Conservation (phyloP, 345 rosid genomes). For the Camelina neglecta region DNA sequence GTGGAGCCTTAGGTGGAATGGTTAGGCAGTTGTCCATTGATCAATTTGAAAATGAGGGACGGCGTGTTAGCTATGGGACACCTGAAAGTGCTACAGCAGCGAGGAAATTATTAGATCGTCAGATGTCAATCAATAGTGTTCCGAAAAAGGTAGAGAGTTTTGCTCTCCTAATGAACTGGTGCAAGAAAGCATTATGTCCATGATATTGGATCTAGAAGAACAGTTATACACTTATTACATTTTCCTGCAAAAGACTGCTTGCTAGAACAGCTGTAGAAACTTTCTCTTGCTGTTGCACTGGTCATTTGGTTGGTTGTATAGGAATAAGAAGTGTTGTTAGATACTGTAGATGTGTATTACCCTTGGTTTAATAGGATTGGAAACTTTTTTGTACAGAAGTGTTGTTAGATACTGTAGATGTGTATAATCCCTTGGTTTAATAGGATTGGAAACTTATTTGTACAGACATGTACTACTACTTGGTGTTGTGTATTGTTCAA, state of each 20-base stretch:
- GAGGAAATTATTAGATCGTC: constrained; percentile 92
- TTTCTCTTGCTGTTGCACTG: background rate
- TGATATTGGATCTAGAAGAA: constrained; percentile 1
- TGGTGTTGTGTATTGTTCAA: constrained; percentile 14
- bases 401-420: background rate
- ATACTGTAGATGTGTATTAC: background rate
- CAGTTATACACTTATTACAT: background rate
- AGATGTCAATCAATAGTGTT: constrained; percentile 92
- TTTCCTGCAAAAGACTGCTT: constrained; percentile 1
- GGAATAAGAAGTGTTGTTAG: background rate
- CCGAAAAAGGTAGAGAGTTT: constrained; percentile 76
- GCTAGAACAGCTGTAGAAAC: constrained; percentile 5
- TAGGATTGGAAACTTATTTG: background rate
- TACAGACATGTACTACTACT: background rate
- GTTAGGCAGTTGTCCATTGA: constrained; percentile 95
- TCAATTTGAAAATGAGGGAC: constrained; percentile 97
- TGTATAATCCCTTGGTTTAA: background rate
- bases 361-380: constrained; percentile 4
- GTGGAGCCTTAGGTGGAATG: constrained; percentile 98
- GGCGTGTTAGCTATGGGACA: constrained; percentile 94
- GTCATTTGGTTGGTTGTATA: constrained; percentile 12
- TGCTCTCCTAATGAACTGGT: background rate
- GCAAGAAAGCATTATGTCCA: constrained; percentile 13
- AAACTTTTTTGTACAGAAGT: constrained; percentile 4
- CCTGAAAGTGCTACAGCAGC: constrained; percentile 97